Conservation (phyloP, 2,329 filamentous ascomycete genomes). For the Hypoxylon sp. region DNA sequence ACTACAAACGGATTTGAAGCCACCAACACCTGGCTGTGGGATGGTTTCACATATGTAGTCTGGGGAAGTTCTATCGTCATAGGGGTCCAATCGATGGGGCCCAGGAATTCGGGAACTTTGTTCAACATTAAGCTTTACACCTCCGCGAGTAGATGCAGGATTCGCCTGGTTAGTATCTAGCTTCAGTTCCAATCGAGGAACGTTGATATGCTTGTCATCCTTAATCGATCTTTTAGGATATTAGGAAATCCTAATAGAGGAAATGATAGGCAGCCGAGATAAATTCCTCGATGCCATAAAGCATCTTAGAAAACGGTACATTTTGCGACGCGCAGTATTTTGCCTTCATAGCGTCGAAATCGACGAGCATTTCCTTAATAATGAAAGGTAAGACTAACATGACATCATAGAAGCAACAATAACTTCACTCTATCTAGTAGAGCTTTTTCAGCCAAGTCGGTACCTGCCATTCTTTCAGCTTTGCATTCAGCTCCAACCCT, state of each 20-base stretch:
- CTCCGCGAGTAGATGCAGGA: background rate
- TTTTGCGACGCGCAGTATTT: background rate
- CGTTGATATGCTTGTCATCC: background rate
- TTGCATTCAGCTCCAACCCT: constrained; percentile 15
- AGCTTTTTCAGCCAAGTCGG: background rate
- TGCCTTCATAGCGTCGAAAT: background rate
- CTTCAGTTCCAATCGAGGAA: background rate
- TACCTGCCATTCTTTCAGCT: constrained; percentile 1
- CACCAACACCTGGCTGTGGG: background rate
- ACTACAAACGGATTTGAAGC: constrained; percentile 11
- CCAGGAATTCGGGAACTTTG: background rate
- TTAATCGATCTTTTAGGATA: background rate
- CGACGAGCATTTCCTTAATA: background rate
- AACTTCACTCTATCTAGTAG: background rate
- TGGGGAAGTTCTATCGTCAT: constrained; percentile 9
- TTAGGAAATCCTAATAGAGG: background rate
- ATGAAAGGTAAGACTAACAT: background rate
- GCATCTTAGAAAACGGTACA: background rate
- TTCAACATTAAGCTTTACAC: background rate
- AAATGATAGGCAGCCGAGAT: background rate
- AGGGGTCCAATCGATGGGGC: background rate
- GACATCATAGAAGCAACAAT: background rate
- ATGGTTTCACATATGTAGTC: constrained; percentile 12
- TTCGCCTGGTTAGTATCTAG: background rate
- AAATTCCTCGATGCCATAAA: background rate